Conservation (phyloP, 2,329 filamentous ascomycete genomes). For the Sclerotinia glacialis region DNA sequence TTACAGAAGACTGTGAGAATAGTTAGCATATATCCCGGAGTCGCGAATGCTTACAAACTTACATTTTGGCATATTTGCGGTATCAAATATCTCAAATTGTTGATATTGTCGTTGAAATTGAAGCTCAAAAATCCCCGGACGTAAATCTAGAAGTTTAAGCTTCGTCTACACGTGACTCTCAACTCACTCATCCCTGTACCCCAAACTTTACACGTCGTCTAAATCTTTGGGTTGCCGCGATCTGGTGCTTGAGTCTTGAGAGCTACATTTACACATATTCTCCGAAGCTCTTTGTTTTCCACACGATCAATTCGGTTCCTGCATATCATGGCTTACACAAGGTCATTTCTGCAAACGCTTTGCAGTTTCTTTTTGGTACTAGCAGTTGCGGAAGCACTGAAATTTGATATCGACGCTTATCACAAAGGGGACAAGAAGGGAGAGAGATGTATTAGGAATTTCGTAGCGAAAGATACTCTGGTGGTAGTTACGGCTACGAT, state of each 20-base stretch:
- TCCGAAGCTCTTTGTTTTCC: neutral
- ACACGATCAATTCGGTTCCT: conserved; percentile 4
- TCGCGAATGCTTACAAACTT: conserved; percentile 45
- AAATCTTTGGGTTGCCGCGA: conserved; percentile 24
- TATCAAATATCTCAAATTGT: conserved; percentile 14
- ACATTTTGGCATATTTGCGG: conserved; percentile 80
- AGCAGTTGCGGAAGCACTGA: conserved; percentile 65
- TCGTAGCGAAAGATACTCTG: conserved; percentile 84
- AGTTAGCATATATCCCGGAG: conserved; percentile 40
- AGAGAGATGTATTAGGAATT: conserved; percentile 94
- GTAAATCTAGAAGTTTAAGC: conserved; percentile 18
- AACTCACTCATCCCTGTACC: conserved; percentile 26
- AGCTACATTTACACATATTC: conserved; percentile 21
- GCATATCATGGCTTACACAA: conserved; percentile 49
- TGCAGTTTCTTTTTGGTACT: conserved; percentile 57
- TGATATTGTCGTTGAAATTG: conserved; percentile 13
- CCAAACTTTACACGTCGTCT: conserved; percentile 32
- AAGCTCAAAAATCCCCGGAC: conserved; percentile 24
- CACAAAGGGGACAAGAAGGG: conserved; percentile 61
- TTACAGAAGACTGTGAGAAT: conserved; percentile 65
- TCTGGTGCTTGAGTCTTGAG: conserved; percentile 24
- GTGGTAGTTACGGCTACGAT: conserved; percentile 93
- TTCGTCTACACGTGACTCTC: conserved; percentile 22
- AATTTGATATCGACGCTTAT: conserved; percentile 84
- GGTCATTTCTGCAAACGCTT: conserved; percentile 55